These are phyloP conservation scores for Epichloe coenophiala DNA, from an alignment of 2,329 filamentous ascomycete species.

Conservation along the genomic window DNA sequence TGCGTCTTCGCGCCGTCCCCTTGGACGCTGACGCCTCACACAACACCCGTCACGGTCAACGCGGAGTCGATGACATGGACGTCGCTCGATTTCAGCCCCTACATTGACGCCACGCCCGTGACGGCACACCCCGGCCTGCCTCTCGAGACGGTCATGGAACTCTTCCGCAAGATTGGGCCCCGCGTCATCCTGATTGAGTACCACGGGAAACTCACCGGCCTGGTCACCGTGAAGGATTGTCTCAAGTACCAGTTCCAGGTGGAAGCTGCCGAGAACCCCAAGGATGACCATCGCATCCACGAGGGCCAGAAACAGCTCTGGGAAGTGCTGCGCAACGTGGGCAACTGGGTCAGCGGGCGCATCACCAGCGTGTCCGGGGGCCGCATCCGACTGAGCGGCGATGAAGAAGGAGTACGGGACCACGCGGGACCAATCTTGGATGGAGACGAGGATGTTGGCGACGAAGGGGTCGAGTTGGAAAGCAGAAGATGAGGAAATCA, in stretches of 20 bases:
- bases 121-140: conserved; percentile 83
- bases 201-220: conserved; percentile 65
- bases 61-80: conserved; percentile 39
- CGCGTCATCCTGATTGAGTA: conserved; percentile 88
- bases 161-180: conserved; percentile 96
- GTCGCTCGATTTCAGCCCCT: conserved; percentile 68
- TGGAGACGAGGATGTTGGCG: conserved; percentile 26
- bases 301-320: conserved; percentile 54
- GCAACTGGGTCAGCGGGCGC: conserved; percentile 45
- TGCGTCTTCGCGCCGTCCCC: conserved; percentile 55
- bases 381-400: conserved; percentile 36
- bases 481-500: conserved; percentile 14
- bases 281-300: conserved; percentile 40
- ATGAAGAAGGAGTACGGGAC: conserved; percentile 24
- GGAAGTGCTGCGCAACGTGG: conserved; percentile 38
- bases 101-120: conserved; percentile 79
- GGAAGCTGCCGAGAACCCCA: conserved; percentile 68
- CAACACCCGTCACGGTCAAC: conserved; percentile 41
- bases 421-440: conserved; percentile 32
- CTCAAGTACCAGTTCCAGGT: conserved; percentile 95
- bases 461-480: conserved; percentile 31
- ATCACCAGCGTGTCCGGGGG: conserved; percentile 44
- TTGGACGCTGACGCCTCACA: conserved; percentile 15
- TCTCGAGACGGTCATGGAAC: conserved; percentile 93
- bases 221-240: conserved; percentile 95